A percentile compares a stretch with the other conserved stretches of the same genome.
These are phyloP conservation scores for Rhododendron kiyosumense DNA, from an alignment of 148 eudicot species.

Conservation along the genomic window DNA sequence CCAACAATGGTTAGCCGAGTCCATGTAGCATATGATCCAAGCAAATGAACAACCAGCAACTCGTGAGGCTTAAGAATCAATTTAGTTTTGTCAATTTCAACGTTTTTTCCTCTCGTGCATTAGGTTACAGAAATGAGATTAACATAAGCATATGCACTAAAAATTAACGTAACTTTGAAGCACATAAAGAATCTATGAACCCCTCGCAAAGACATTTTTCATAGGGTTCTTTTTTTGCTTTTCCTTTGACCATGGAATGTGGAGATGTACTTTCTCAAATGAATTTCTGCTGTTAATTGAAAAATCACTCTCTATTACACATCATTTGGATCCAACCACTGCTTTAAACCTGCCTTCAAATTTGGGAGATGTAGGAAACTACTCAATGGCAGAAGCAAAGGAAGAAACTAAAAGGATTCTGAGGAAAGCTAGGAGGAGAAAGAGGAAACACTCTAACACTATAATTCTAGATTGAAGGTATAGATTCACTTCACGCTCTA, in stretches of 20 bases:
- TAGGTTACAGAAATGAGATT: not conserved
- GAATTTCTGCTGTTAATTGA: not conserved
- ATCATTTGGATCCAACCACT: not conserved
- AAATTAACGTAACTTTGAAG: not conserved
- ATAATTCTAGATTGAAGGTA: constrained; percentile 59
- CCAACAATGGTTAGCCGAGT: not conserved
- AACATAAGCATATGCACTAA: not conserved
- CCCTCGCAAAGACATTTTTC: not conserved
- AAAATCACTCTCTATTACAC: not conserved
- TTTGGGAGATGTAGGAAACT: constrained; percentile 32
- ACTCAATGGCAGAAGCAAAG: constrained; percentile 37
- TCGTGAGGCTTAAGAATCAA: not conserved
- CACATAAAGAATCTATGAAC: not conserved
- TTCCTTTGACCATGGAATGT: not conserved
- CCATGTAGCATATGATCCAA: not conserved
- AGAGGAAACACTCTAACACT: constrained; percentile 50
- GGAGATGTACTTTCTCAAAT: not conserved
- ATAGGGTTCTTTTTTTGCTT: not conserved
- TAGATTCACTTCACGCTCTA: not conserved
- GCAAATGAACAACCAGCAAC: not conserved
- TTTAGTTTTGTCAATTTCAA: not conserved
- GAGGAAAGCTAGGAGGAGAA: constrained; percentile 81
- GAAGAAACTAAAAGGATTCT: constrained; percentile 60
- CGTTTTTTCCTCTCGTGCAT: too few species aligned
- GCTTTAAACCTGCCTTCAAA: not conserved